Evolutionary conservation across 306 rosid genomes (phyloP), one percentile per base, ranked within the genome.

Genomic region (Medicago lupulina): DNA sequence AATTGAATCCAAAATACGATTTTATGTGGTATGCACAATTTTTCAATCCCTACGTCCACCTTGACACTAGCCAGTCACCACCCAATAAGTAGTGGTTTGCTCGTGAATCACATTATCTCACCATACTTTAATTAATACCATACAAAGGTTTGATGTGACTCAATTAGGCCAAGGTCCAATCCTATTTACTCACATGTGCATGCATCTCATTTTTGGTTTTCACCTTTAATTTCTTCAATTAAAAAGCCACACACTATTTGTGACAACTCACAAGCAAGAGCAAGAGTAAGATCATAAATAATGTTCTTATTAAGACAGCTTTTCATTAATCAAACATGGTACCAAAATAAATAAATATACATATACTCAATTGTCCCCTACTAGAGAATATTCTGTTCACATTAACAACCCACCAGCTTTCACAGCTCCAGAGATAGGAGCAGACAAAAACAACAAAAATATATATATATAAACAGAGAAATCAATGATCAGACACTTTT

Each of bases 381-480:
- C 80, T 18, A 85, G 71, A 82, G 73, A 81, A 85, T 85, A 85
- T 82, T 82, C 74, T 79, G 34, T 76, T 57, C 80, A 82, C 84
- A 82, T 60, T 78, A 81, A 74, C 83, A 78, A 59, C 73, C n/a
- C 60, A 9, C 10, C 66, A 9, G 9, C 66, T 62, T 73, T 74
- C 76, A 70, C 73, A 68, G 80, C 86, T 82, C 88, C 78, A 54
- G 58, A 85, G 84, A 85, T 64, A 71, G 82, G 84, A 79, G 83
- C 75, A 43, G 14, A 75, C 84, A 75, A 53, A 76, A 61, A 51
- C 77, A 74, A 70, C 73, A 78, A 53, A 70, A 53, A 75, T 63
- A 43, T 82, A 79, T 82, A 79, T 80, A 55, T 77, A 81, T 85
- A 68, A 67, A 82, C 88, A 79, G 5, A 17, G 77, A 70, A 72